Base-by-base conservation (phyloP, 2,329 filamentous ascomycete genomes). In the Ploettnerulaceae sp. region DNA sequence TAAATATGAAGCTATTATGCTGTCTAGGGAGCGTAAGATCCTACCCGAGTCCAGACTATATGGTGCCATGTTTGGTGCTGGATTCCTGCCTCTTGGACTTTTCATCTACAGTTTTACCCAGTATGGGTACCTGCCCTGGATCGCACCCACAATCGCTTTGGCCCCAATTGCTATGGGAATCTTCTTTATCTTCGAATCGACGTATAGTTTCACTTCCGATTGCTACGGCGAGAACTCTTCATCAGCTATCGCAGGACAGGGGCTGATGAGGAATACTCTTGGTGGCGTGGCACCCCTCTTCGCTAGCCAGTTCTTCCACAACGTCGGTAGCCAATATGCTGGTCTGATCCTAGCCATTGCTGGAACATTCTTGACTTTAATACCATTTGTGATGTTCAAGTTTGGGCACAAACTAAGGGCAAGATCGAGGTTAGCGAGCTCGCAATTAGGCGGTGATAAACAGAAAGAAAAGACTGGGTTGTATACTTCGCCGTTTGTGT, bases 191-290 rank as follows among this genome's bases (percentile, higher is more conserved):
- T 93, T 91, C 61, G 74, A 95, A 2, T 82, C 88, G 2, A 86
- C 88, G 0, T 95, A 95, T 69, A 95, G 95, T 64, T 95, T 93
- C 58, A 74, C 95, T 1, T 88, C 89, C 18, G 89, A 95, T 62
- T 83, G 82, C 2, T 95, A 95, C 64, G 83, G 89, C 59, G 73
- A 77, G 5, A 95, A 90, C 57, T 88, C 89, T 0, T 89, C 83
- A 21, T 91, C 86, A 1, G 89, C 89, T 0, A 71, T 95, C 9
- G 89, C 89, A 0, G 87, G 88, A 1, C 88, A 95, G 68, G 85
- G 81, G 15, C 89, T 87, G 61, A 90, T 86, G 60, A 77, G 89
- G 7, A 95, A 95, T 60, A 71, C 94, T 2, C 69, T 95, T 0
- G 88, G 83, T 8, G 89, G 87, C 3, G 68, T 80, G 0, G 93